Conservation (phyloP, 176 grass and related monocot species). For the Microstegium vimineum region DNA sequence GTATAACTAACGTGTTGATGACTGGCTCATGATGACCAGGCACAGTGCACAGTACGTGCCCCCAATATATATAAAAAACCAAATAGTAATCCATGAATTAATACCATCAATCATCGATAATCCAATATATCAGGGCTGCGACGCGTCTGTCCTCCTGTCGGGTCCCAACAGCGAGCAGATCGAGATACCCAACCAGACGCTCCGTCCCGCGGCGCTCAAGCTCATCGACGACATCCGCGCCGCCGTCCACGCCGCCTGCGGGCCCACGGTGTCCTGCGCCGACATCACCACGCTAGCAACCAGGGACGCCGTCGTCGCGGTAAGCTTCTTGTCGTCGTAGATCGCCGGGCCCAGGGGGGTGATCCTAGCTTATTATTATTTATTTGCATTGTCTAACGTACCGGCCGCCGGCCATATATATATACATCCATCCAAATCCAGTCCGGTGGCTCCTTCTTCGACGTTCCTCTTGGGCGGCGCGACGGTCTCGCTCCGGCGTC, state of each 20-base stretch:
- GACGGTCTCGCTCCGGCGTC: constrained; percentile 16
- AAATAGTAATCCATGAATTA: too few species aligned
- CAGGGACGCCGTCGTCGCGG: constrained; percentile 34
- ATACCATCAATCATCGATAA: too few species aligned
- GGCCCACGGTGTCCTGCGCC: constrained; percentile 44
- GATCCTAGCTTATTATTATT: too few species aligned
- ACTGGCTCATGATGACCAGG: too few species aligned
- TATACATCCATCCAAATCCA: too few species aligned
- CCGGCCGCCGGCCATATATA: too few species aligned
- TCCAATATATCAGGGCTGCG: constrained; percentile 58
- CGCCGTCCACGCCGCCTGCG: constrained; percentile 23
- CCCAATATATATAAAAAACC: too few species aligned
- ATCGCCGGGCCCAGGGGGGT: too few species aligned
- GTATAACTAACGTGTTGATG: neutral
- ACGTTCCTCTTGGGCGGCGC: constrained; percentile 32
- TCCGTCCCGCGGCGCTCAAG: constrained; percentile 25
- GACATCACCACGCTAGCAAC: constrained; percentile 28
- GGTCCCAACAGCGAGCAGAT: constrained; percentile 26
- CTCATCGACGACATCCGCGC: constrained; percentile 41
- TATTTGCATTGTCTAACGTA: too few species aligned
- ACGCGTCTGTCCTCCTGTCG: constrained; percentile 43
- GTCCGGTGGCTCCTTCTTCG: constrained; percentile 26
- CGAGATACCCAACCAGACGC: constrained; percentile 25
- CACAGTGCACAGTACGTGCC: too few species aligned
- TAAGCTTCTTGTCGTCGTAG: too few species aligned